A percentile compares a stretch with the other conserved stretches of the same genome.
Evolutionary conservation across 1,139 yeast genomes (phyloP).

Genomic region (Debaryomyces udenii): DNA sequence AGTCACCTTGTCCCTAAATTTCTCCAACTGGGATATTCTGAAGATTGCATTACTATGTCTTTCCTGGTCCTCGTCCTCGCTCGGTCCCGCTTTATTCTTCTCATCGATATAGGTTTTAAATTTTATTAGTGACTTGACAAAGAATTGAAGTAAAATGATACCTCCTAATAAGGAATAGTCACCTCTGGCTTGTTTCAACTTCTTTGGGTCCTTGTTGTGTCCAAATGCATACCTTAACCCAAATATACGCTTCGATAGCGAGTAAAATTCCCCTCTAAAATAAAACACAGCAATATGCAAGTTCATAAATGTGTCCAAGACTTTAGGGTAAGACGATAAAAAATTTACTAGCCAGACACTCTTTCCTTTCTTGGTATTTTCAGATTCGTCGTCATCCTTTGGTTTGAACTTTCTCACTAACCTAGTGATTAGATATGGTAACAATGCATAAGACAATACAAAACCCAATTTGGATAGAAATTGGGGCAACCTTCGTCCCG

Average conservation of each 20-base stretch:
- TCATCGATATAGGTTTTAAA: conserved; percentile 33
- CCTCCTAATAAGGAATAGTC: conserved; percentile 82
- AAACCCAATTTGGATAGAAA: conserved; percentile 53
- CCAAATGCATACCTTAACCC: conserved; percentile 81
- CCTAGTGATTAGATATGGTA: conserved; percentile 55
- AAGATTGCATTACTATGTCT: conserved; percentile 13
- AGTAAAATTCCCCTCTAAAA: conserved; percentile 78
- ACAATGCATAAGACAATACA: conserved; percentile 53
- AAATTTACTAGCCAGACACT: conserved; percentile 21
- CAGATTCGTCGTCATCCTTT: conserved; percentile 23
- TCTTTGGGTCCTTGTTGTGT: conserved; percentile 54
- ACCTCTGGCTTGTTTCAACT: conserved; percentile 45
- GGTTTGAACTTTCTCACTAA: conserved; percentile 30
- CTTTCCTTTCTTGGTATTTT: conserved; percentile 5
- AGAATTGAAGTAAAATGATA: conserved; percentile 62
- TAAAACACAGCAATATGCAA: conserved; percentile 82
- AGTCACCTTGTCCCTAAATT: conserved; percentile 18
- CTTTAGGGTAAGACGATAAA: conserved; percentile 42
- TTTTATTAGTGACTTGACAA: conserved; percentile 46
- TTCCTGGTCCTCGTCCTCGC: conserved; percentile 18
- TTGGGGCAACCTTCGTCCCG: conserved; percentile 55
- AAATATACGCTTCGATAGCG: conserved; percentile 71
- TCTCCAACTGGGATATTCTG: conserved; percentile 26
- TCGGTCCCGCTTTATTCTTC: conserved; percentile 12
- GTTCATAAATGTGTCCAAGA: conserved; percentile 58